These are phyloP conservation scores for Thraustochytrium striatum DNA, from an alignment of 352 stramenopile genomes.

Conservation along the genomic window DNA sequence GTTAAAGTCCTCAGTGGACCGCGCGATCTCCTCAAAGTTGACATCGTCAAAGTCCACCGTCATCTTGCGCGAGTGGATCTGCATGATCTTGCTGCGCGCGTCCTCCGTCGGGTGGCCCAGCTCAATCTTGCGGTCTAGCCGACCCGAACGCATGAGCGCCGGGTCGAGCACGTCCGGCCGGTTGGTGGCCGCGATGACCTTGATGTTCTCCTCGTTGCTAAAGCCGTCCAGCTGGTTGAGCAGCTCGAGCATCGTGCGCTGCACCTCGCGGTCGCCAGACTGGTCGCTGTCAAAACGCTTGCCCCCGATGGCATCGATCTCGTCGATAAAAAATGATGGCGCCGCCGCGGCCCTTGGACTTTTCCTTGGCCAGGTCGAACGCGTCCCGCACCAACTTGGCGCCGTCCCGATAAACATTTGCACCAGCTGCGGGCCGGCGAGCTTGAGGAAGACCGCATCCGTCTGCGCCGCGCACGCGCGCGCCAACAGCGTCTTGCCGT, in stretches of 20 bases:
- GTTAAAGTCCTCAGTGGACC: slow-evolving; percentile 98
- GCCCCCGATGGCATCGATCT: slow-evolving; percentile 96
- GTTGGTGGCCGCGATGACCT: slow-evolving; percentile 96
- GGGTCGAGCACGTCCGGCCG: slow-evolving; percentile 91
- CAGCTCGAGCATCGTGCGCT: slow-evolving; percentile 97
- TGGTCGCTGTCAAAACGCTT: slow-evolving; percentile 89
- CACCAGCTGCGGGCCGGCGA: slow-evolving; percentile 94
- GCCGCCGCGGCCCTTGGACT: slow-evolving; percentile 79
- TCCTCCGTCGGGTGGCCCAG: slow-evolving; percentile 94
- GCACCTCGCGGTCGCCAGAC: slow-evolving; percentile 89
- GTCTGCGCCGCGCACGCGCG: slow-evolving; percentile 96
- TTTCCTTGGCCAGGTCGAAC: slow-evolving; percentile 91
- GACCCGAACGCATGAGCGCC: slow-evolving; percentile 84
- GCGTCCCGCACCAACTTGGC: slow-evolving; percentile 96
- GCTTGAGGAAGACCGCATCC: slow-evolving; percentile 96
- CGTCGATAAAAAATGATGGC: slow-evolving; percentile 99
- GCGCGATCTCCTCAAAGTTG: slow-evolving; percentile 95
- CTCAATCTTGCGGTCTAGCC: slow-evolving; percentile 88
- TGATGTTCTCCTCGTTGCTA: slow-evolving; percentile 96
- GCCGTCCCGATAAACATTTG: slow-evolving; percentile 98
- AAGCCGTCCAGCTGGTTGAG: slow-evolving; percentile 97
- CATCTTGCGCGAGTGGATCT: slow-evolving; percentile 96
- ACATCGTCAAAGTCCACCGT: slow-evolving; percentile 87
- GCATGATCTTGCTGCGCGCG: slow-evolving; percentile 88
- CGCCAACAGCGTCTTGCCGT: slow-evolving; percentile 98